phyloP scores from a whole-genome alignment of 192 early-diverging fungal species.

The Linnemannia schmuckeri region DNA sequence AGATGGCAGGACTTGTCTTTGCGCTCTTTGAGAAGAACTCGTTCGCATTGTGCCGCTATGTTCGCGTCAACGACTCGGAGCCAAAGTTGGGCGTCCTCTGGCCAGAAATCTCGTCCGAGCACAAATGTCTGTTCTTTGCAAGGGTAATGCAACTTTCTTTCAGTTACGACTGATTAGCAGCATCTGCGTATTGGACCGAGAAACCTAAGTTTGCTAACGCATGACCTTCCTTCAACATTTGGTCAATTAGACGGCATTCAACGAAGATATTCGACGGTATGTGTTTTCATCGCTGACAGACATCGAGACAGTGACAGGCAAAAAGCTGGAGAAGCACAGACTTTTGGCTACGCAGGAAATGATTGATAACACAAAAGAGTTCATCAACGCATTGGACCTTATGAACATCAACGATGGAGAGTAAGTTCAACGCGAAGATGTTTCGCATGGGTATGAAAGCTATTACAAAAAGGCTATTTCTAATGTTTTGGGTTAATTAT shows the following conservation, averaged over 20 bases:
- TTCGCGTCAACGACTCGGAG: slow-evolving; percentile 56
- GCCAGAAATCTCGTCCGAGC: slow-evolving; percentile 59
- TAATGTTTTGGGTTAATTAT: background rate
- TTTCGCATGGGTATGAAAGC: background rate
- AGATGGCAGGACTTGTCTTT: slow-evolving; percentile 67
- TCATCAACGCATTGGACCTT: slow-evolving; percentile 72
- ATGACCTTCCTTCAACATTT: background rate
- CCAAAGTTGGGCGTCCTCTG: slow-evolving; percentile 76
- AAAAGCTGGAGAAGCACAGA: slow-evolving; percentile 59
- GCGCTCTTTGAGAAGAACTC: slow-evolving; percentile 64
- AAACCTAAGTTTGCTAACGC: background rate
- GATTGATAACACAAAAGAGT: slow-evolving; percentile 63
- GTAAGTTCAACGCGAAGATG: slow-evolving; percentile 46
- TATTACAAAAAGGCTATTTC: background rate
- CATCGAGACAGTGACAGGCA: slow-evolving; percentile 54
- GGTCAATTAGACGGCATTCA: slow-evolving; percentile 69
- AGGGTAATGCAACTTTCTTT: slow-evolving; percentile 40
- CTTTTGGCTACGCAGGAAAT: slow-evolving; percentile 65
- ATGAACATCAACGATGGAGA: slow-evolving; percentile 65
- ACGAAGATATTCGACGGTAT: slow-evolving; percentile 71
- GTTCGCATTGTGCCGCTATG: slow-evolving; percentile 75
- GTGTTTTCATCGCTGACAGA: slow-evolving; percentile 66
- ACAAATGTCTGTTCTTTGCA: slow-evolving; percentile 61
- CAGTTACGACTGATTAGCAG: background rate
- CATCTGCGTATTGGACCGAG: background rate